phyloP scores from a whole-genome alignment of 1,284 basidiomycete genomes.

The Exobasidium cylindrosporum region DNA sequence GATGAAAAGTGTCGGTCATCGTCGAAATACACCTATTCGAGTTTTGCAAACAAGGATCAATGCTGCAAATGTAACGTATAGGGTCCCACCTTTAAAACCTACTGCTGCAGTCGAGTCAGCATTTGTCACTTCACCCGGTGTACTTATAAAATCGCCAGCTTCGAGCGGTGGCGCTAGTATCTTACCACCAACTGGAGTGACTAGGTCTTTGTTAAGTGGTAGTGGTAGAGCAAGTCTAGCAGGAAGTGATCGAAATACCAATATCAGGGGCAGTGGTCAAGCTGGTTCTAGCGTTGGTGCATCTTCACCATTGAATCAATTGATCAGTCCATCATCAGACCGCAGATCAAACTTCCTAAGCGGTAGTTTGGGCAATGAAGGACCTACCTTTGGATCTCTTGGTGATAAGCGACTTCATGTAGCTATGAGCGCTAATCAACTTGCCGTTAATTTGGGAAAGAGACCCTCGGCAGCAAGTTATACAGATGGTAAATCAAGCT shows the following conservation, averaged over 20 bases:
- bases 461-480: background rate
- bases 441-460: background rate
- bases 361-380: background rate
- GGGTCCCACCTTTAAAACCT: conserved; percentile 25
- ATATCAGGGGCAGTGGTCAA: background rate
- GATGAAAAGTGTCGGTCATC: conserved; percentile 63
- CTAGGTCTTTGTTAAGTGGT: conserved; percentile 31
- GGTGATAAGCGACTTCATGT: background rate
- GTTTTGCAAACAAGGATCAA: conserved; percentile 59
- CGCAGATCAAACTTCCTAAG: background rate
- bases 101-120: background rate
- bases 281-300: background rate
- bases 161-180: conserved; percentile 12
- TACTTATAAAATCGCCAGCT: background rate
- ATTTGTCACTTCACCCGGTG: background rate
- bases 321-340: background rate
- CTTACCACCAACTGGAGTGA: conserved; percentile 30
- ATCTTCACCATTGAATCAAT: background rate
- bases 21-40: conserved; percentile 59
- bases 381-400: background rate
- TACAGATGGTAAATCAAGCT: background rate
- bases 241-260: conserved; percentile 22
- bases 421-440: background rate
- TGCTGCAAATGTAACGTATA: conserved; percentile 43
- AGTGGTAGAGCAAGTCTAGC: conserved; percentile 27